Evolutionary conservation across 352 stramenopile genomes (phyloP), one percentile per base, ranked within the genome.

Genomic region (Aphanomyces euteiches): DNA sequence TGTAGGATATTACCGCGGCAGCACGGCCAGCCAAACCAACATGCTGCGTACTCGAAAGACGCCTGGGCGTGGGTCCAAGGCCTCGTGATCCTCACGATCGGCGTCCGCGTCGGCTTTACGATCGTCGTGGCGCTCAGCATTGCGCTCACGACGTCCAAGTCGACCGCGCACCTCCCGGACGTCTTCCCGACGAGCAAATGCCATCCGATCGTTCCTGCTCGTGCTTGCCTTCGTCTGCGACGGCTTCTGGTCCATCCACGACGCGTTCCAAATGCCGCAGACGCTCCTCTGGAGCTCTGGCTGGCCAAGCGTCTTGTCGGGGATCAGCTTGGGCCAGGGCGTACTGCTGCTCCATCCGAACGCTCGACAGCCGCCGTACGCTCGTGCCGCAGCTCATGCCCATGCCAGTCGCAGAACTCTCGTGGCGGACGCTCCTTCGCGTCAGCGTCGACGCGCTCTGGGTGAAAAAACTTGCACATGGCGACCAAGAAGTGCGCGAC

Each of bases 61-160:
- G 21, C 61, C 13, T 69, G 37, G 38, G 61, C 61, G 34, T 69
- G 61, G 61, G n/a, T 69, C 12, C 61, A 59, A 60, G 61, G 48
- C 15, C 19, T 69, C 8, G 48, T 69, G 36, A 69, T 69, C 41
- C 5, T 36, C 4, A 58, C 41, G 5, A 13, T 58, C 3, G 12
- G 38, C 36, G 34, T 69, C 13, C 61, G 41, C 7, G 57, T 39
- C 10, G n/a, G 6, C 17, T 69, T 69, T 36, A 36, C 12, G 15
- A 59, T 69, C 48, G 7, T 41, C 45, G 40, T 69, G 3, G 61
- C 61, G 39, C 6, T 48, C 5, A 34, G 28, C 48, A 45, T 69
- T 10, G 15, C 61, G 19, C 12, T 56, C 17, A 39, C 13, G n/a
- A 59, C 48, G 12, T 59, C 13, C 6, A 40, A 39, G 36, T 6